phyloP scores from a whole-genome alignment of 148 eudicot genomes.

The Bassia scoparia region DNA sequence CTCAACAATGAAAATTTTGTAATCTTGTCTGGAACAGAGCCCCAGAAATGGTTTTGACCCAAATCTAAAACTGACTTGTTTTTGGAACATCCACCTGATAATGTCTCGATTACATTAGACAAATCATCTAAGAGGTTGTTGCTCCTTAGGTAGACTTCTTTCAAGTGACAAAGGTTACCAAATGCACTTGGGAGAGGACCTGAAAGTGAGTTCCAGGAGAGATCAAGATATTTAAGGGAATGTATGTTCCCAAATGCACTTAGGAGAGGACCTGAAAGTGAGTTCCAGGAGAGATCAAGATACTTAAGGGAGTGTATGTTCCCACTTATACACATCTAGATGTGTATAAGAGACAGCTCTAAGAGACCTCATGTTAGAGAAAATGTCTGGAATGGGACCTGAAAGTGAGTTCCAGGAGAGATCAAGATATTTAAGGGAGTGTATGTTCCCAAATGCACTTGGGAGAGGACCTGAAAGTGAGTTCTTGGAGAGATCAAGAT shows the following conservation, averaged over 20 bases:
- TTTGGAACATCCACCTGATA: neutral
- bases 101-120: neutral
- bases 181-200: neutral
- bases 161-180: conserved; percentile 7
- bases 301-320: too few species aligned
- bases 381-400: neutral
- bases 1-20: conserved; percentile 13
- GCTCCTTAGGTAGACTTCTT: neutral
- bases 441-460: conserved; percentile 9
- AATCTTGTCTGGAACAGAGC: conserved; percentile 21
- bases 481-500: conserved; percentile 23
- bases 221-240: conserved; percentile 19
- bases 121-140: conserved; percentile 8
- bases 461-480: conserved; percentile 24
- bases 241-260: conserved; percentile 10
- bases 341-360: neutral
- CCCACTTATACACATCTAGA: too few species aligned
- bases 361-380: neutral
- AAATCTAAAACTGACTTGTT: conserved; percentile 14
- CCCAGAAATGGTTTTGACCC: conserved; percentile 9
- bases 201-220: neutral
- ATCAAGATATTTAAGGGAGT: conserved; percentile 16
- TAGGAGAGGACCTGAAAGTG: conserved; percentile 25
- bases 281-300: conserved; percentile 19
- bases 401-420: neutral